Evolutionary conservation across 805 yeast species (phyloP).

Genomic region (Jamesozyma lodderae): DNA sequence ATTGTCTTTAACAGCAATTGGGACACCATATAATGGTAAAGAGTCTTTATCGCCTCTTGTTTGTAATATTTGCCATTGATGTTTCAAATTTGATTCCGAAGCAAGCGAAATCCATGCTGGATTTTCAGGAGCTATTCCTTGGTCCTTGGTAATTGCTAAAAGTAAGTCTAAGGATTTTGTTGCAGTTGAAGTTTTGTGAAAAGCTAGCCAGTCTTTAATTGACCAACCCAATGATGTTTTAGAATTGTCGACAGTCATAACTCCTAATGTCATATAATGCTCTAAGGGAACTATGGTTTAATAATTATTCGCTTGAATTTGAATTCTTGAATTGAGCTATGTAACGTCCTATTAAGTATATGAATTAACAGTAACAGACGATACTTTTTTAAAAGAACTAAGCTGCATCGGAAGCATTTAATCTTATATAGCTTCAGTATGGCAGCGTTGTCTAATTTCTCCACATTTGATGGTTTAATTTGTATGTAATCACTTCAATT

Average conservation of each 20-base stretch:
- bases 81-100: conserved; percentile 47
- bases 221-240: conserved; percentile 59
- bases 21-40: conserved; percentile 83
- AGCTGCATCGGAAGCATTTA: too few relatives aligned
- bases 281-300: too few relatives aligned
- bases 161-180: conserved; percentile 49
- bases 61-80: conserved; percentile 74
- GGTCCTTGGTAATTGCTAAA: conserved; percentile 37
- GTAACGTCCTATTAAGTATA: too few relatives aligned
- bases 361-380: too few relatives aligned
- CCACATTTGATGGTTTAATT: too few relatives aligned
- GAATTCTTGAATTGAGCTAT: too few relatives aligned
- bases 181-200: conserved; percentile 55
- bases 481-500: too few relatives aligned
- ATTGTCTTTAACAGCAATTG: conserved; percentile 90
- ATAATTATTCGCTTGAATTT: too few relatives aligned
- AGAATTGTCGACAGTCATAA: neutral
- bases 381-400: too few relatives aligned
- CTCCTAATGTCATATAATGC: too few relatives aligned
- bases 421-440: too few relatives aligned
- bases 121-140: conserved; percentile 42
- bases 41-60: conserved; percentile 44
- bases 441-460: too few relatives aligned
- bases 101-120: conserved; percentile 92
- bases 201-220: conserved; percentile 63